phyloP scores from a whole-genome alignment of 176 grass and related monocot genomes.

The Carex myosuroides region DNA sequence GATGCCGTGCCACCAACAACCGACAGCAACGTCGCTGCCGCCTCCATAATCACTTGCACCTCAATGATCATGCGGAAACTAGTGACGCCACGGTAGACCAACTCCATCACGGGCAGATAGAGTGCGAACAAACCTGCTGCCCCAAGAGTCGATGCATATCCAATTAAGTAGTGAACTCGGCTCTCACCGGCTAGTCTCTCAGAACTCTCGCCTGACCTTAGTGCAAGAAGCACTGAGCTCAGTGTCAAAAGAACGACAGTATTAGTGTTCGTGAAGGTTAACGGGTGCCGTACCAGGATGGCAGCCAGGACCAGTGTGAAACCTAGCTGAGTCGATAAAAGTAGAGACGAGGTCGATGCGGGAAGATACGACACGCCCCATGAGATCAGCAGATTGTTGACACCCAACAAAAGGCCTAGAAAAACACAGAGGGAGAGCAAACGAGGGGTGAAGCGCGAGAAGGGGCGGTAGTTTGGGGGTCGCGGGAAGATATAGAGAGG shows the following conservation, averaged over 20 bases:
- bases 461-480: constrained; percentile 19
- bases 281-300: constrained; percentile 63
- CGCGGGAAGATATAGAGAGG: constrained; percentile 10
- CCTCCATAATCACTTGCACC: constrained; percentile 86
- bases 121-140: constrained; percentile 60
- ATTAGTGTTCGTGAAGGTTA: constrained; percentile 81
- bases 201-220: constrained; percentile 32
- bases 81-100: constrained; percentile 43
- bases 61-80: constrained; percentile 56
- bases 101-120: constrained; percentile 81
- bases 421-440: constrained; percentile 42
- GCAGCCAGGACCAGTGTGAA: constrained; percentile 80
- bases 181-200: constrained; percentile 32
- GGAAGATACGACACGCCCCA: constrained; percentile 75
- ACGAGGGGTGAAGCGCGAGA: constrained; percentile 44
- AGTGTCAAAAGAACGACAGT: constrained; percentile 61
- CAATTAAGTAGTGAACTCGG: constrained; percentile 33
- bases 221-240: constrained; percentile 65
- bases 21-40: constrained; percentile 35
- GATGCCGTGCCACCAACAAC: constrained; percentile 33
- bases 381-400: constrained; percentile 78
- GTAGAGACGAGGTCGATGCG: constrained; percentile 72
- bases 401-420: constrained; percentile 59
- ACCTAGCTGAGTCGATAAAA: constrained; percentile 80
- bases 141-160: constrained; percentile 58